phyloP scores from a whole-genome alignment of 169 alveolate species.

The Plasmodium berghei region DNA sequence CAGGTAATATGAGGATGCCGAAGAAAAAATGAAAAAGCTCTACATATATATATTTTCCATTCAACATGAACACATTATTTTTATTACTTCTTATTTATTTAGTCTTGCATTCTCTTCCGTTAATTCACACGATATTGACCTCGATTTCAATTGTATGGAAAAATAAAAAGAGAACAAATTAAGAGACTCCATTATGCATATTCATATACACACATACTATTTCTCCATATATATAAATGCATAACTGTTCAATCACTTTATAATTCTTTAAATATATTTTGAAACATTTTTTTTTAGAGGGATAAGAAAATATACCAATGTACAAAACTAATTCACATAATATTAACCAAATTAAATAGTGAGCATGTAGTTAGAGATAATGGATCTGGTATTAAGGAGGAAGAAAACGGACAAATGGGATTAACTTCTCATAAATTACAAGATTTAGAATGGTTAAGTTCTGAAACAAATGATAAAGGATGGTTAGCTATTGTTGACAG shows the following conservation, averaged over 20 bases:
- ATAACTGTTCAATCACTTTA: background rate
- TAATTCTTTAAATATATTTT: too few relatives aligned
- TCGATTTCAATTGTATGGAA: slow-evolving; percentile 55
- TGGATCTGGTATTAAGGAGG: slow-evolving; percentile 2
- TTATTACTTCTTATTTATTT: background rate
- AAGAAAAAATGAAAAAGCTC: background rate
- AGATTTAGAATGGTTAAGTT: slow-evolving; percentile 70
- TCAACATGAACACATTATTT: too few relatives aligned
- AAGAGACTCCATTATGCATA: background rate
- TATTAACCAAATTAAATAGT: slow-evolving; percentile 29
- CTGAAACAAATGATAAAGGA: slow-evolving; percentile 74
- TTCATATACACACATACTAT: background rate
- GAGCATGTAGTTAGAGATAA: slow-evolving; percentile 13
- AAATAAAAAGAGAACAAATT: background rate
- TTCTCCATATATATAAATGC: slow-evolving; percentile 1
- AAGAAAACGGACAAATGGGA: background rate
- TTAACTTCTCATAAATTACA: slow-evolving; percentile 51
- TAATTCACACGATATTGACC: slow-evolving; percentile 58
- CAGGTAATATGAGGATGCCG: slow-evolving; percentile 34
- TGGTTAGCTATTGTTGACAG: slow-evolving; percentile 69
- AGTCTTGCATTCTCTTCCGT: slow-evolving; percentile 65
- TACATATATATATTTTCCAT: background rate
- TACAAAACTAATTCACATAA: slow-evolving; percentile 47
- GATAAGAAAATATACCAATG: slow-evolving; percentile 66
- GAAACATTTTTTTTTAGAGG: slow-evolving; percentile 34